Evolutionary conservation across 2,329 filamentous ascomycete species (phyloP), one percentile per base, ranked within the genome.

Genomic region (Juglanconis sp.): DNA sequence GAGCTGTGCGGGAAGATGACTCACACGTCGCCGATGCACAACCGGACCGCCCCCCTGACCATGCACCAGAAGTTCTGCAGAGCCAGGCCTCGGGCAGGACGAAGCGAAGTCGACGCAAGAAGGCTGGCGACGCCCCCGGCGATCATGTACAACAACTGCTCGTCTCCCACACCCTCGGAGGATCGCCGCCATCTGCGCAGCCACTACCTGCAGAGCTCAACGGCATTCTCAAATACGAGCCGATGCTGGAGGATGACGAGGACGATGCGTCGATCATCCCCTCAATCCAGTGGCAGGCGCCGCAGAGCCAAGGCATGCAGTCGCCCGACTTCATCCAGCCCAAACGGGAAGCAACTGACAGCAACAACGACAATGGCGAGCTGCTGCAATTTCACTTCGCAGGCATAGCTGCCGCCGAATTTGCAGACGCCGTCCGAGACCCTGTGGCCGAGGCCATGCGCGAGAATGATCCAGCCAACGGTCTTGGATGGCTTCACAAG

Each of bases 401-500:
- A 3, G 51, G 30, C 4, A 13, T 48, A 5, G 53, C 44, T 38
- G 36, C 31, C 31, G 3, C 13, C 17, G 38, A 42, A n/a, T 48
- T 57, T 34, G 34, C 52, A 24, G 36, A 63, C 7, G 53, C 38
- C 30, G 48, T n/a, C 35, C 30, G 10, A 13, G 44, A 42, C n/a
- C 31, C 24, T 6, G 17, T 35, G 10, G 35, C 44, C 30, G 51
- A 59, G n/a, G 34, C 34, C 11, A n/a, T n/a, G 35, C 53, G 34
- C 48, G 48, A 40, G 13, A 48, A 34, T 1, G 46, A 38, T n/a
- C 47, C 46, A 10, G 13, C 7, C 17, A 35, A 15, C 35, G 55
- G 53, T 52, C 54, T 44, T 48, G 38, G 53, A 15, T 63, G 59
- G 30, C 55, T 63, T 7, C 61, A 63, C 50, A 63, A 60, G 38